Evolutionary conservation across 75 land plant species (phyloP).

Genomic region (Adiantum capillusveneris): DNA sequence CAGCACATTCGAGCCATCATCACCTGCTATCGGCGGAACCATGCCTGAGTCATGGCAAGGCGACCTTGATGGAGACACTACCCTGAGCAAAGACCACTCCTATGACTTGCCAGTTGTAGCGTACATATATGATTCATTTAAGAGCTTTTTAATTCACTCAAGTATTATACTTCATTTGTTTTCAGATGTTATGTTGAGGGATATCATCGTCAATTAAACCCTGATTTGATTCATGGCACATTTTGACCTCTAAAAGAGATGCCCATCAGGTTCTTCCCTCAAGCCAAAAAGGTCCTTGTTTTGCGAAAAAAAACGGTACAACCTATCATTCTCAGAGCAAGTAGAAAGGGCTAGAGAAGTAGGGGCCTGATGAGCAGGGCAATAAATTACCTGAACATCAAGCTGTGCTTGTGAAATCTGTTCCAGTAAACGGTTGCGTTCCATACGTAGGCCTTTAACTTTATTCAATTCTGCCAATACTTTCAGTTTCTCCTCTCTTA

Average conservation of each 20-base stretch:
- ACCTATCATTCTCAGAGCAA: no score
- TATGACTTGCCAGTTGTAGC: no score
- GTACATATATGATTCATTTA: not conserved
- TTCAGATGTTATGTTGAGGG: not conserved
- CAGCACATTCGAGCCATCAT: no score
- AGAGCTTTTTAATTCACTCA: not conserved
- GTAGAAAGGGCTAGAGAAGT: no score
- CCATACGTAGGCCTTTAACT: conserved; percentile 4
- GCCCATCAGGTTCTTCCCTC: no score
- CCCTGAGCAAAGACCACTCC: no score
- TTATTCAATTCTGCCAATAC: conserved; percentile 5
- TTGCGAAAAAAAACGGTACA: no score
- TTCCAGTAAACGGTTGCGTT: conserved; percentile 1
- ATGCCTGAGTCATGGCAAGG: no score
- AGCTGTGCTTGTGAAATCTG: conserved; percentile 5
- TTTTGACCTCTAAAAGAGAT: no score
- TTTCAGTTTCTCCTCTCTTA: conserved; percentile 5
- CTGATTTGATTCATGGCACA: not conserved
- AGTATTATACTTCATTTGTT: not conserved
- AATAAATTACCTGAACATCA: conserved; percentile 6
- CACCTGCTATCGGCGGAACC: no score
- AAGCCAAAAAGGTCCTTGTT: no score
- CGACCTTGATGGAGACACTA: no score
- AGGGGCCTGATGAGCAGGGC: not conserved
- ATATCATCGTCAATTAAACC: not conserved